A percentile compares a stretch with the other conserved stretches of the same genome.
phyloP scores from a whole-genome alignment of 23 red algal species.

The Gracilaria domingensis region DNA sequence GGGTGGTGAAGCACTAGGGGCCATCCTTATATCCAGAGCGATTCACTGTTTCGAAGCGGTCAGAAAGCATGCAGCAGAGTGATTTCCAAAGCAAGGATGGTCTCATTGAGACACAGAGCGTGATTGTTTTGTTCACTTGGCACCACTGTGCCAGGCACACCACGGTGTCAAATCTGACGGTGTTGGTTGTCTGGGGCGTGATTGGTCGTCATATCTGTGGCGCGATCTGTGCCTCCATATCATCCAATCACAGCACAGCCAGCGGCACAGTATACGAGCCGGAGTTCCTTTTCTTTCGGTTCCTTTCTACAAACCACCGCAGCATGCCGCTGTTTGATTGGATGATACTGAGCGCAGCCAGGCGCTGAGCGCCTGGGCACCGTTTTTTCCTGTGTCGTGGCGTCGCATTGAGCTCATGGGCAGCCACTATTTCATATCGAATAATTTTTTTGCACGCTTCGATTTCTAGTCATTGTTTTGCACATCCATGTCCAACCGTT shows the following conservation, averaged over 20 bases:
- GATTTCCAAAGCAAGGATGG: too few relatives aligned
- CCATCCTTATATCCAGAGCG: too few relatives aligned
- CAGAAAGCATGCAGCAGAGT: too few relatives aligned
- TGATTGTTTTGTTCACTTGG: too few relatives aligned
- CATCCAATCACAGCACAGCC: background rate
- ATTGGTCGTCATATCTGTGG: conserved; percentile 21
- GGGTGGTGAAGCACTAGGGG: too few relatives aligned
- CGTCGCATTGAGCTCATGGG: background rate
- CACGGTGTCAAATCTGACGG: background rate
- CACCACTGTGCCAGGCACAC: background rate
- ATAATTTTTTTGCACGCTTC: background rate
- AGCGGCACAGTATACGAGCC: conserved; percentile 3
- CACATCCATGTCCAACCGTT: conserved; percentile 33
- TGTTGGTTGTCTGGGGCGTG: background rate
- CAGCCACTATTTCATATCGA: background rate
- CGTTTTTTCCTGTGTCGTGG: background rate
- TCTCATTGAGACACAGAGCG: too few relatives aligned
- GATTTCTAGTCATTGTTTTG: background rate
- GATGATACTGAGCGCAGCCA: background rate
- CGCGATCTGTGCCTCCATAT: conserved; percentile 13
- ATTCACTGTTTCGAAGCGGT: too few relatives aligned
- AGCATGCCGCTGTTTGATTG: background rate
- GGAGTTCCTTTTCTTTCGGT: background rate
- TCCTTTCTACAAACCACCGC: background rate
- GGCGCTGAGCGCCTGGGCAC: too few relatives aligned